These are phyloP conservation scores for Paspalum vaginatum DNA, from an alignment of 176 grass and related monocot species.

Conservation along the genomic window DNA sequence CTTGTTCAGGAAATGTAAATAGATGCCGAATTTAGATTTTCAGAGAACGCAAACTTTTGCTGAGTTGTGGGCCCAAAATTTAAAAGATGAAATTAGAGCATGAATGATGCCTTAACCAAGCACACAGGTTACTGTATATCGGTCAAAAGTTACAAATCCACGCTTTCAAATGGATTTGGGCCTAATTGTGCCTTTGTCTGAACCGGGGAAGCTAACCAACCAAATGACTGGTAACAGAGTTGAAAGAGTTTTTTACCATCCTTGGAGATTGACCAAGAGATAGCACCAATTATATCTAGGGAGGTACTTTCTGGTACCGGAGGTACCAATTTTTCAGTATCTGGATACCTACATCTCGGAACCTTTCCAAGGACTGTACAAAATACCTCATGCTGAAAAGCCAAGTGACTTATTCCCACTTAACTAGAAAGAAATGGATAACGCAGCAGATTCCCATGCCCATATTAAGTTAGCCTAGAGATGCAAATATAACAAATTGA, in stretches of 20 bases:
- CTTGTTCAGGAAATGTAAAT: conserved; percentile 7
- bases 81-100: neutral
- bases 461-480: neutral
- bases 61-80: neutral
- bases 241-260: neutral
- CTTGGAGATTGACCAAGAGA: neutral
- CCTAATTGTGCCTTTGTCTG: neutral
- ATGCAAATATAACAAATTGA: neutral
- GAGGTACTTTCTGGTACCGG: neutral
- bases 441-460: neutral
- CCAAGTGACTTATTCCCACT: neutral
- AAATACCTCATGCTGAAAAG: neutral
- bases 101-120: neutral
- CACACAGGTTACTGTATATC: neutral
- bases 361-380: neutral
- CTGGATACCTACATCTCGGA: no score
- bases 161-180: neutral
- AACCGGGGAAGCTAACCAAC: neutral
- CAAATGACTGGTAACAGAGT: neutral
- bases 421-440: neutral
- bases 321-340: neutral
- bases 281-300: neutral
- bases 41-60: neutral
- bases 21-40: neutral
- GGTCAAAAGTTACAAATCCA: neutral